phyloP scores from a whole-genome alignment of 2,329 filamentous ascomycete species.

The Chalaropsis thielavioides region DNA sequence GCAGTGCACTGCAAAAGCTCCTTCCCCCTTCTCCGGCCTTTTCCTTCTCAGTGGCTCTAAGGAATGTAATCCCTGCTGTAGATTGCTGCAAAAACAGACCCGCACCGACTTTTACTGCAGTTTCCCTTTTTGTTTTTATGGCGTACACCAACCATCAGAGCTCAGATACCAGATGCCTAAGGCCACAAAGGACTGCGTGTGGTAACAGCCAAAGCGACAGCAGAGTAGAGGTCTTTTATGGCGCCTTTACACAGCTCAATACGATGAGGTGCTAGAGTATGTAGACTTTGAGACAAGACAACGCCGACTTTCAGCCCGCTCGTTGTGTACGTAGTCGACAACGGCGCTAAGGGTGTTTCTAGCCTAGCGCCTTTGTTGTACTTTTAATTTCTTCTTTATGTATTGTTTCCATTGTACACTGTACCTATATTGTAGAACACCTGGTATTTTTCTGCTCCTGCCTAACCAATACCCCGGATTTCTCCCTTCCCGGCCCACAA shows the following conservation, averaged over 20 bases:
- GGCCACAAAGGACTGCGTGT: background rate
- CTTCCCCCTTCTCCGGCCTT: background rate
- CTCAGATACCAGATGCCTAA: no score
- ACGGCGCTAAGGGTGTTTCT: background rate
- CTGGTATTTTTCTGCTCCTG: no score
- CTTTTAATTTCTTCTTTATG: background rate
- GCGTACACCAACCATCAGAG: background rate
- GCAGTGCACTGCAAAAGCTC: background rate
- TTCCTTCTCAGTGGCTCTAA: background rate
- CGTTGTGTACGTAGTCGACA: background rate
- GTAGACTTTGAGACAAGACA: no score
- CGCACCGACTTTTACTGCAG: background rate
- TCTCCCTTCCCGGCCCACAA: background rate
- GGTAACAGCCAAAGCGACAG: background rate
- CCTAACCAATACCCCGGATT: background rate
- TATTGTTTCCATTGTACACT: background rate
- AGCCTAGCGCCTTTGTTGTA: background rate
- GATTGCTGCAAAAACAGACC: background rate
- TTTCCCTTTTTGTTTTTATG: background rate
- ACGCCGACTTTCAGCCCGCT: background rate
- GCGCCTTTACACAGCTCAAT: no score
- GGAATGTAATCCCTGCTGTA: conserved; percentile 1
- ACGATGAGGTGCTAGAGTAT: no score
- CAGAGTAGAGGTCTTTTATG: background rate
- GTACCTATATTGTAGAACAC: no score